Base-by-base conservation (phyloP, 2,329 filamentous ascomycete species). In the Aureobasidium pullulans region DNA sequence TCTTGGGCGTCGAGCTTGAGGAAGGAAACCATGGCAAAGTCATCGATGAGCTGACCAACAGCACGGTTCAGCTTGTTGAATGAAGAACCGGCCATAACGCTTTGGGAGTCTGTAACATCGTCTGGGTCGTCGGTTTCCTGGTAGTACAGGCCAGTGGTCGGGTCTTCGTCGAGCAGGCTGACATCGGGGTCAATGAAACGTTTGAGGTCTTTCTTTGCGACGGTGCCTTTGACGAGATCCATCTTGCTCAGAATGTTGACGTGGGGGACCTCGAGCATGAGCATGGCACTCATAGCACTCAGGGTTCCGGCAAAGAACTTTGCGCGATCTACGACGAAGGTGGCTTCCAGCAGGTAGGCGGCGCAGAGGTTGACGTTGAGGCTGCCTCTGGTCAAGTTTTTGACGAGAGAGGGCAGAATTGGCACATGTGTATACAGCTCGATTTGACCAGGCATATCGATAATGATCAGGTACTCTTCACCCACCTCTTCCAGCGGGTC, bases 381-480 rank as follows among this genome's bases (percentile, higher is more conserved):
- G 19, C 86, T 83, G 8, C 92, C 92, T 10, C 88, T 84, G 43
- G 87, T 90, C 54, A 97, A 81, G 71, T 90, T 90, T 68, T 86
- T 87, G 65, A 93, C 86, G 49, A 99, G 83, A 19, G 85, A 84
- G 1, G 94, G 94, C 34, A 99, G 79, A 65, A 99, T 88, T 40
- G 94, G 94, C 36, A 97, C 89, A 72, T 99, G 94, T 2, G 93
- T 97, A 77, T 97, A 99, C 13, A 99, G 84, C 76, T 99, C 94
- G 73, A 99, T 97, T 77, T 99, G 94, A 60, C 94, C 94, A 0
- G 94, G 94, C 89, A 97, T 96, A 76, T 99, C 94, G 76, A 99
- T 91, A 64, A 99, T 89, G 73, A 97, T 96, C 63, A 99, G 83
- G 73, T 96, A 96, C 68, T 97, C 94, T 68, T 99, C 94, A 9